Evolutionary conservation across 2,329 filamentous ascomycete genomes (phyloP).

Genomic region (Talaromyces sp.): DNA sequence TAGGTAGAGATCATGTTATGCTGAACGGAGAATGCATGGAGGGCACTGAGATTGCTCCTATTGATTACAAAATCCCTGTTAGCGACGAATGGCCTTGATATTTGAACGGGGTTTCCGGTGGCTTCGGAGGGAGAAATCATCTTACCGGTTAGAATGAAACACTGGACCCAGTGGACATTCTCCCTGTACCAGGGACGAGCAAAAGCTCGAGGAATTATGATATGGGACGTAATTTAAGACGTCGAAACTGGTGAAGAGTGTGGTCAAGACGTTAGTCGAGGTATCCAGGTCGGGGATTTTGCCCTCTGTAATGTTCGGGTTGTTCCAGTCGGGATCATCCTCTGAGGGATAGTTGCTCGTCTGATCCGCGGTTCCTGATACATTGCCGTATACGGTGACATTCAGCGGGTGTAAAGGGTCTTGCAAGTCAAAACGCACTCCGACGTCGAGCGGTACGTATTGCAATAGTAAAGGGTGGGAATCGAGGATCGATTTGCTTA

Average conservation of each 20-base stretch:
- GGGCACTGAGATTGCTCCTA: constrained; percentile 50
- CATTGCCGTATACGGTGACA: constrained; percentile 87
- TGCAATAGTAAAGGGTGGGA: constrained; percentile 68
- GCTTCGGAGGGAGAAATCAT: background rate
- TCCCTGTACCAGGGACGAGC: constrained; percentile 60
- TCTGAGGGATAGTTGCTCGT: constrained; percentile 61
- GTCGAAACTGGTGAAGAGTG: constrained; percentile 70
- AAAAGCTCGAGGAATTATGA: constrained; percentile 64
- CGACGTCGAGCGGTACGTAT: constrained; percentile 74
- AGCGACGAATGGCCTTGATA: background rate
- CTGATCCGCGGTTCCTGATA: constrained; percentile 68
- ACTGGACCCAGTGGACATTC: constrained; percentile 75
- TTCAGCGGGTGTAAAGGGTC: constrained; percentile 66
- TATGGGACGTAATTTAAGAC: constrained; percentile 78
- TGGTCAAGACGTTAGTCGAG: constrained; percentile 66
- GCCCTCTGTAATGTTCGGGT: constrained; percentile 65
- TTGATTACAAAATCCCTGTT: constrained; percentile 5
- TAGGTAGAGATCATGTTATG: constrained; percentile 81
- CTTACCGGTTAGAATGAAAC: constrained; percentile 62
- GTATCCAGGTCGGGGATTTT: constrained; percentile 73
- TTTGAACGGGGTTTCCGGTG: background rate
- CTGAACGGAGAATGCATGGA: constrained; percentile 74
- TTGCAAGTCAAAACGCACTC: constrained; percentile 70
- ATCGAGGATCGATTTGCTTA: constrained; percentile 62
- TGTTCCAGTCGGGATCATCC: constrained; percentile 62